Evolutionary conservation across 805 yeast genomes (phyloP).

Genomic region (Teunomyces kruisii): DNA sequence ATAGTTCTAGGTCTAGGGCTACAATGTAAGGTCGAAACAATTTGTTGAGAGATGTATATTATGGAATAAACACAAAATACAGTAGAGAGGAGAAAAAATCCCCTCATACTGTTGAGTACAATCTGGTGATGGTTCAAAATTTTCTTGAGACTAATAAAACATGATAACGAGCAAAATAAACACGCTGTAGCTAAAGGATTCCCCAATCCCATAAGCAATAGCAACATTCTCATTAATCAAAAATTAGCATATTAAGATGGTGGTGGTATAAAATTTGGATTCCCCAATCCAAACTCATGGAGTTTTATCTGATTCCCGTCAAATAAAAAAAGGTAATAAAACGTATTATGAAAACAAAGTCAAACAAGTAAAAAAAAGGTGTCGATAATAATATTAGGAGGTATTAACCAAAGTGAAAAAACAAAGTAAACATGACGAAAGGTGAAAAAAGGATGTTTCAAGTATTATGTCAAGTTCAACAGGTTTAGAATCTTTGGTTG

Average conservation of each 20-base stretch:
- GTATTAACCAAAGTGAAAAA: neutral
- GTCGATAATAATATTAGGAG: slow-evolving; percentile 8
- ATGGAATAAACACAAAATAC: slow-evolving; percentile 2
- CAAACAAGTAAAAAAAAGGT: neutral
- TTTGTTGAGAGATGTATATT: slow-evolving; percentile 3
- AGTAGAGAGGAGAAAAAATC: neutral
- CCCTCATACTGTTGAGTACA: neutral
- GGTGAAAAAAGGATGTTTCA: neutral
- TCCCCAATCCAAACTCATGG: slow-evolving; percentile 9
- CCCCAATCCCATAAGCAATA: slow-evolving; percentile 1
- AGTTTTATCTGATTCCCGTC: slow-evolving; percentile 18
- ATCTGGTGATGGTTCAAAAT: slow-evolving; percentile 1
- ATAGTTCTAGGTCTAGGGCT: too few species aligned
- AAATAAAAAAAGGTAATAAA: slow-evolving; percentile 8
- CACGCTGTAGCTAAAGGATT: neutral
- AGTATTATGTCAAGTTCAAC: neutral
- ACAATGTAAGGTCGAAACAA: neutral
- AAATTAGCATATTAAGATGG: neutral
- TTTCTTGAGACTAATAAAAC: slow-evolving; percentile 2
- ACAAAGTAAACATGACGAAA: slow-evolving; percentile 3
- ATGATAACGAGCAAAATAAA: slow-evolving; percentile 3
- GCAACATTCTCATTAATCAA: slow-evolving; percentile 2
- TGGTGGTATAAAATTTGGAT: slow-evolving; percentile 6
- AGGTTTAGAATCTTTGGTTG: slow-evolving; percentile 37
- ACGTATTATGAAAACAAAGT: slow-evolving; percentile 9